Evolutionary conservation across 208 protist species (phyloP), one percentile per base, ranked within the genome.

Genomic region (Acanthamoeba lenticulata): DNA sequence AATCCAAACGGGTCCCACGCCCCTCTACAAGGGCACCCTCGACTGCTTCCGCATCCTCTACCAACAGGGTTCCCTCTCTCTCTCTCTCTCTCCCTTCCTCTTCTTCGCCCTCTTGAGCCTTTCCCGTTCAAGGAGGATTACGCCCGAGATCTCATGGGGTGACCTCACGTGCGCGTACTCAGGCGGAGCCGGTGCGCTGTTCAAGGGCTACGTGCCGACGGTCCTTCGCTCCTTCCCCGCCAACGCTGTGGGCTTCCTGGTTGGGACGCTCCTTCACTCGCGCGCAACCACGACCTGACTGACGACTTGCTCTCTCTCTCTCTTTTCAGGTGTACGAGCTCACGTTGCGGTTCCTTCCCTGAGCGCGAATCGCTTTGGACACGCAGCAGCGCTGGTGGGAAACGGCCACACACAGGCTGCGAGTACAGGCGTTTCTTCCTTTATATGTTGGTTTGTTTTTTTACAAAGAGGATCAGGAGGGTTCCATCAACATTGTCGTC

Each of bases 171-270:
- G 15, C 15, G 4, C 9, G 52, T 21, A 21, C 4, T 21, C 29
- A 74, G 74, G 44, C 34, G 74, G 74, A 40, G 74, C 74, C 4
- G 74, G 74, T 27, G 74, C 74, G 7, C 55, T 94, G 60, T 94
- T 83, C 93, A 44, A 94, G 38, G 96, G 96, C 34, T 95, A 96
- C 45, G 67, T 40, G 3, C 94, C 96, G 2, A 94, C 95, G 21
- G 96, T 97, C 94, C 29, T 96, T 1, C 77, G 96, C n/a, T 96
- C 96, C 32, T 97, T 97, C 96, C 96, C 96, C 11, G 96, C 96
- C 57, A 97, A 97, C 90, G 96, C 96, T 29, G 96, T 96, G 7
- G 96, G 95, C 79, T 97, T 97, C 91, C 29, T 96, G 65, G 65
- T 74, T 38, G 2, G 15, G 1, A 21, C 17, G 9, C 65, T 19